Percentiles rank a stretch among this genome's conserved stretches.
phyloP scores from a whole-genome alignment of 2,329 filamentous ascomycete species.

The Tolypocladium album region DNA sequence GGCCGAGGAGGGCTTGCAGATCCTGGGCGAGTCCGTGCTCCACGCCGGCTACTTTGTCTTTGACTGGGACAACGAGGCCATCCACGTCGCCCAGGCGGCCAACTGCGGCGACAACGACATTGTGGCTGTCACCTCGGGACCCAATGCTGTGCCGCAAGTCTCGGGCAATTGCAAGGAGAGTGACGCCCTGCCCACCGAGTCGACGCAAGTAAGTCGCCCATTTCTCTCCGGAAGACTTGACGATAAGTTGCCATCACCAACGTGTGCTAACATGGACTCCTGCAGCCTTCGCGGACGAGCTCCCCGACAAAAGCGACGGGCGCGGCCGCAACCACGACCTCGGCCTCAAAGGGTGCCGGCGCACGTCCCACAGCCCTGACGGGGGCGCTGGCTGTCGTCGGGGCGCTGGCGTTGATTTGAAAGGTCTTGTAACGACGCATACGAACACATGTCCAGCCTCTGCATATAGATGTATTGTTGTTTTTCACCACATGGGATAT shows the following conservation, averaged over 20 bases:
- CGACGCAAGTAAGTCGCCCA: neutral
- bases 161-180: slow-evolving; percentile 23
- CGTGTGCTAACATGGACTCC: neutral
- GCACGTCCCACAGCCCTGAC: neutral
- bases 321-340: neutral
- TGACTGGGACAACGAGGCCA: slow-evolving; percentile 31
- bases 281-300: slow-evolving; percentile 4
- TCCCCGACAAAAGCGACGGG: too few relatives aligned
- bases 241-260: neutral
- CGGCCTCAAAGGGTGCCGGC: slow-evolving; percentile 4
- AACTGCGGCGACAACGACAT: slow-evolving; percentile 28
- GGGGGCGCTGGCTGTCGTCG: neutral
- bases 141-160: slow-evolving; percentile 19
- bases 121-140: slow-evolving; percentile 21
- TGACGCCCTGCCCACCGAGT: slow-evolving; percentile 10
- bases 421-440: slow-evolving; percentile 2
- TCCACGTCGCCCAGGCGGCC: slow-evolving; percentile 30
- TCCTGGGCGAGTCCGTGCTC: slow-evolving; percentile 31
- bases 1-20: slow-evolving; percentile 28
- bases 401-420: neutral
- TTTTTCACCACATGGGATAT: neutral
- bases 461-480: neutral
- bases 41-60: slow-evolving; percentile 35
- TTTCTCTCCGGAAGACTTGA: neutral
- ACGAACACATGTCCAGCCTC: neutral